Base-by-base conservation (phyloP, 441 rosid genomes). In the Arabidopsis lyrata region DNA sequence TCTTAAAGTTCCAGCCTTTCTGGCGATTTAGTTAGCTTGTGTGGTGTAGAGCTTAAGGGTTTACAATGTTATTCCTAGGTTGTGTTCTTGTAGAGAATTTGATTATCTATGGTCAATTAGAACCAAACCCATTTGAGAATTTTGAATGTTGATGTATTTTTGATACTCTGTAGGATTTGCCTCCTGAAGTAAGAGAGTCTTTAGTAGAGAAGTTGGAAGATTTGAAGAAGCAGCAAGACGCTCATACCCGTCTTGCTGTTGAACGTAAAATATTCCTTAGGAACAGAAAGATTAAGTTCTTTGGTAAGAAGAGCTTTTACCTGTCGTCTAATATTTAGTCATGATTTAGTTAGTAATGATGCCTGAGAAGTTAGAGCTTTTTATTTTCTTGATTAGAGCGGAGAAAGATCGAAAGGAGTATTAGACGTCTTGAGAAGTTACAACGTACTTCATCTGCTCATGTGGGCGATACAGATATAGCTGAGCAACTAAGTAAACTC, bases 201-300 rank as follows among this genome's bases (percentile, higher is more conserved):
- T 89, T 88, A 56, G 83, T 81, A 68, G 80, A 83, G 77, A 95
- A 91, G 87, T 64, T 95, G 66, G 93, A 82, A 44, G 93, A 84
- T 59, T 69, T 93, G 34, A 91, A 87, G 87, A 91, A 88, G 74
- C 97, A 91, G 64, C 98, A 91, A 80, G 97, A 95, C 47, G 85
- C 83, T 77, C 95, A 91, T 77, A n/a, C n/a, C n/a, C n/a, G n/a
- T n/a, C n/a, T 95, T 39, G 97, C 95, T 65, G 84, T 91, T 29
- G 98, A 95, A 62, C 92, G 93, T 74, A 88, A 90, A 75, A 80
- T 95, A 27, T 95, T 95, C 85, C 85, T 95, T 73, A 87, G 94
- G 29, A 91, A 88, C 72, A 81, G 97, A 78, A 95, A 93, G 85
- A 93, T 95, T 48, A 95, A 89, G 73, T 93, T 95, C 78, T 95